These are phyloP conservation scores for Aleurites moluccanus DNA, from an alignment of 441 rosid genomes.

Conservation along the genomic window DNA sequence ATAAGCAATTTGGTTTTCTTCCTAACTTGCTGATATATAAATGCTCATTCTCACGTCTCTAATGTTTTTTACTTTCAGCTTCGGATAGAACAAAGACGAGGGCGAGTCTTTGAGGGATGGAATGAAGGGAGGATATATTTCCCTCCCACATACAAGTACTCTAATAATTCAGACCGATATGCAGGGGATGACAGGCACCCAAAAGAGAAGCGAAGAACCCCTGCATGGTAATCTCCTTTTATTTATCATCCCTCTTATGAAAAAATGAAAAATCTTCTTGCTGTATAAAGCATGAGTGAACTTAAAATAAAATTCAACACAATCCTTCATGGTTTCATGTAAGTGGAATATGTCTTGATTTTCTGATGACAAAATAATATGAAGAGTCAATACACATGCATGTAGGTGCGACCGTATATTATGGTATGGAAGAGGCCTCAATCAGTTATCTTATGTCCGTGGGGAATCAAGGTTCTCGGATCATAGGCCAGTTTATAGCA, in stretches of 20 bases:
- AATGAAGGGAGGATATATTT: constrained; percentile 89
- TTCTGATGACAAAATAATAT: constrained; percentile 9
- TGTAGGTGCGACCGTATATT: constrained; percentile 97
- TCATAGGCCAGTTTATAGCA: constrained; percentile 92
- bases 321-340: neutral
- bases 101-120: constrained; percentile 90
- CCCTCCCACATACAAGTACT: constrained; percentile 98
- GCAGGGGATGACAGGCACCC: constrained; percentile 82
- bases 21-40: neutral
- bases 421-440: constrained; percentile 88
- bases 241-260: too few relatives aligned
- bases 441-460: constrained; percentile 82
- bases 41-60: constrained; percentile 22
- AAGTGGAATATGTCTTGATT: neutral
- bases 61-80: constrained; percentile 50
- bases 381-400: constrained; percentile 7
- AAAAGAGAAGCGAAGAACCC: constrained; percentile 94
- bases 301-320: neutral
- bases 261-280: neutral
- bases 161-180: constrained; percentile 90
- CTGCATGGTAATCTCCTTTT: constrained; percentile 66
- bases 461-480: constrained; percentile 99
- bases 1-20: neutral
- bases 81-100: constrained; percentile 70
- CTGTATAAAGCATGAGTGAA: neutral